Base-by-base conservation (phyloP, 139 green algal genomes). In the Coccomyxa sp. region DNA sequence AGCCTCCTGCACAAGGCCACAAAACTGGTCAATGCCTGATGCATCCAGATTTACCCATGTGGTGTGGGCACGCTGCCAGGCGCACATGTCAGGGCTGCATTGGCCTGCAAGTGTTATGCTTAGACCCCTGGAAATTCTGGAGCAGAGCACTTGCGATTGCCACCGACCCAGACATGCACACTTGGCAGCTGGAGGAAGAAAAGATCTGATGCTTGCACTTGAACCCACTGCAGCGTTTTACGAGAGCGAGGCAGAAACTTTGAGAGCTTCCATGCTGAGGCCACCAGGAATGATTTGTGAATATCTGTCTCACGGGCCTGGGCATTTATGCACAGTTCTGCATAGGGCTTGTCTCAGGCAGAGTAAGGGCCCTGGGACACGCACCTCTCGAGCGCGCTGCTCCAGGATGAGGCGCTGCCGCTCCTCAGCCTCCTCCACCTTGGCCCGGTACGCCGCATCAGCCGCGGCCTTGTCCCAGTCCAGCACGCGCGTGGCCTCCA, bases 391-490 rank as follows among this genome's bases (percentile, higher is more conserved):
- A 18, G 64, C 64, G 24, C 12, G 7, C 64, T 71, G 29, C n/a
- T 36, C 64, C 64, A 71, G 5, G 64, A 34, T 22, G 64, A 34
- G 33, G 64, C 64, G 64, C 64, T 71, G 64, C 36, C 64, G 75
- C 24, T 73, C 50, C 37, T 71, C 37, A 14, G 87, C 84, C 34
- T 82, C 58, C 39, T 82, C 79, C 12, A 86, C 83, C 69, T 89
- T 84, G 27, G 82, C 80, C 8, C 78, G 55, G 80, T 92, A 94
- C 0, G 87, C 85, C 4, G 78, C 84, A 39, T 84, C 84, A 24
- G 91, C 89, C 1, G 80, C 84, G 29, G 82, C 82, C 44, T 80
- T 77, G 87, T 96, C 90, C 91, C 91, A 95, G 36, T 91, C 87
- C 12, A 87, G 81, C 0, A 90, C 82, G 31, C 80, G 39, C 44